phyloP scores from a whole-genome alignment of 2,329 filamentous ascomycete species.

The Phaeosphaeria sp. region DNA sequence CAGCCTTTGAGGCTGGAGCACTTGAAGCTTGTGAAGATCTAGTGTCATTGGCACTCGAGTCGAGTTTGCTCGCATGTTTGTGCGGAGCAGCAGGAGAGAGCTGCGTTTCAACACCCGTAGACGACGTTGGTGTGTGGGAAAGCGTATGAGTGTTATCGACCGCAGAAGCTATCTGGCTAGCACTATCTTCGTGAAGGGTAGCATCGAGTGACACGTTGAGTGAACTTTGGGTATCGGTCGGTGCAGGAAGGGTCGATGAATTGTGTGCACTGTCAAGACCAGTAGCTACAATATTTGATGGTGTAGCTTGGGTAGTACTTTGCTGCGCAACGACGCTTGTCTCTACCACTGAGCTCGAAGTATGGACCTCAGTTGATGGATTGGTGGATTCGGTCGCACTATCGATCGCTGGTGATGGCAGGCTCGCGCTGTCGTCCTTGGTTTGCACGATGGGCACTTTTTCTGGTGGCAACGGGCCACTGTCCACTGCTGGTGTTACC shows the following conservation, averaged over 20 bases:
- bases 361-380: background rate
- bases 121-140: slow-evolving; percentile 7
- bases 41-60: slow-evolving; percentile 16
- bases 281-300: background rate
- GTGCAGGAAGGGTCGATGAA: background rate
- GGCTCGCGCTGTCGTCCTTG: slow-evolving; percentile 14
- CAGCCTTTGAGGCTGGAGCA: slow-evolving; percentile 14
- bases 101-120: slow-evolving; percentile 5
- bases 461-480: slow-evolving; percentile 23
- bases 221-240: background rate
- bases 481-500: slow-evolving; percentile 45
- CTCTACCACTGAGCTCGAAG: background rate
- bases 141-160: background rate
- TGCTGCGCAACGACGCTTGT: slow-evolving; percentile 2
- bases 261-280: background rate
- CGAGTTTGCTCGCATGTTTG: slow-evolving; percentile 14
- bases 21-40: slow-evolving; percentile 12
- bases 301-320: background rate
- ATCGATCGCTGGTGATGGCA: background rate
- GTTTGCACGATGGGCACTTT: slow-evolving; percentile 23
- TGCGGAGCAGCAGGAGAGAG: slow-evolving; percentile 8
- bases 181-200: background rate
- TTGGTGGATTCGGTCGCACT: background rate
- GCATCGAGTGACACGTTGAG: background rate
- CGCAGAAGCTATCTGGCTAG: background rate